Base-by-base conservation (phyloP, 2,329 filamentous ascomycete species). In the Ilyonectria robusta region DNA sequence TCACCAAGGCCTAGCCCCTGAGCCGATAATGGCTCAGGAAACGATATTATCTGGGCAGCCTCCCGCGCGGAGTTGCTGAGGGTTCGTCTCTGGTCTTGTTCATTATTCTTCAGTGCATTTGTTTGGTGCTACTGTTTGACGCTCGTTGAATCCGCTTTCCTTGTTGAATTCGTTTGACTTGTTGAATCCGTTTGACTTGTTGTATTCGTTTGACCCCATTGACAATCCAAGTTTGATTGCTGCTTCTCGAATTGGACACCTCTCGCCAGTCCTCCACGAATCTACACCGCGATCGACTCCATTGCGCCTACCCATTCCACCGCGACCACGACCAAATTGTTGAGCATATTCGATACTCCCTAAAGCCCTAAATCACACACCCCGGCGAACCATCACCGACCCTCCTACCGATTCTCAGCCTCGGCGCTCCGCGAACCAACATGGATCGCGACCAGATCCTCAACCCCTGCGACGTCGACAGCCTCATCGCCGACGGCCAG, bases 401-500 rank as follows among this genome's bases (percentile, higher is more conserved):
- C 13, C 5, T 26, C 26, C 26, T 26, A 26, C 26, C 26, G 26
- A 26, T 26, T 26, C 26, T 26, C 11, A 47, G 47, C 19, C 53
- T 17, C 23, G 29, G 47, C 35, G 46, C 35, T 50, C 37, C 13
- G 19, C n/a, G 17, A 33, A 10, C 53, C 21, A 64, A 63, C 7
- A 80, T 81, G 82, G 77, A 77, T 66, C 84, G 84, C 70, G 82
- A 86, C 70, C 74, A 72, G 29, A 74, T 85, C 61, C 70, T 89
- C 47, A 79, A 84, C 26, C 78, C 83, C 35, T 77, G 77, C n/a
- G 80, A 81, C 62, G 81, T 90, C 69, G 82, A 87, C 72, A 78
- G 73, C 40, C 78, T 87, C 78, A 86, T 91, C 70, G 86, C 86
- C 33, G 81, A 87, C 55, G 88, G 87, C 64, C 81, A 86, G 33